These are phyloP conservation scores for Fusarium verticillioides DNA, from an alignment of 2,329 filamentous ascomycete genomes.

Conservation along the genomic window DNA sequence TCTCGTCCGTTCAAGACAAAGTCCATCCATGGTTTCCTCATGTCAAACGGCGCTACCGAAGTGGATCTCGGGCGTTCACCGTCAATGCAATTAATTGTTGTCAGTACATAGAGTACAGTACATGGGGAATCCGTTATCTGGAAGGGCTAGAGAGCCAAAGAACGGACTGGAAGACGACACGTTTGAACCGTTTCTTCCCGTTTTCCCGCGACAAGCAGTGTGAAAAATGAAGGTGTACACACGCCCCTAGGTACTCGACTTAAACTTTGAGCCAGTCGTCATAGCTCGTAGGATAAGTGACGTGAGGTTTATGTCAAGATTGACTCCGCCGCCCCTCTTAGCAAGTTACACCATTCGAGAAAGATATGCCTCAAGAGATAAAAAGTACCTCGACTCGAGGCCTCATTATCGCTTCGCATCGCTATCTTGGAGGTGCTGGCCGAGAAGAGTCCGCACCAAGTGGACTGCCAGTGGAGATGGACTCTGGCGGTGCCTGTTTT, in stretches of 20 bases:
- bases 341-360: constrained; percentile 30
- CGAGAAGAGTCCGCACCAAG: constrained; percentile 38
- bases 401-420: background rate
- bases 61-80: constrained; percentile 36
- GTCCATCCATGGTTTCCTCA: background rate
- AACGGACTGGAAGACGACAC: constrained; percentile 11
- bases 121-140: constrained; percentile 26
- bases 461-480: constrained; percentile 16
- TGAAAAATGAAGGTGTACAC: background rate
- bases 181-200: constrained; percentile 33
- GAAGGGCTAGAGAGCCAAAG: constrained; percentile 7
- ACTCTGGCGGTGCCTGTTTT: constrained; percentile 20
- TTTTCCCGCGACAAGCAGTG: constrained; percentile 30
- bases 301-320: constrained; percentile 27
- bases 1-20: constrained; percentile 2
- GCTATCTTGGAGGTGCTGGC: constrained; percentile 28
- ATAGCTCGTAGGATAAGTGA: constrained; percentile 21
- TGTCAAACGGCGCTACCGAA: constrained; percentile 35
- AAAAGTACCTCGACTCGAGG: constrained; percentile 1
- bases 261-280: constrained; percentile 27
- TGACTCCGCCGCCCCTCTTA: constrained; percentile 35
- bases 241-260: constrained; percentile 4
- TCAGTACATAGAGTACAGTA: background rate
- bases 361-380: constrained; percentile 34
- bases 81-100: constrained; percentile 24